These are phyloP conservation scores for Citrullus colocynthis DNA, from an alignment of 306 rosid genomes.

Conservation along the genomic window DNA sequence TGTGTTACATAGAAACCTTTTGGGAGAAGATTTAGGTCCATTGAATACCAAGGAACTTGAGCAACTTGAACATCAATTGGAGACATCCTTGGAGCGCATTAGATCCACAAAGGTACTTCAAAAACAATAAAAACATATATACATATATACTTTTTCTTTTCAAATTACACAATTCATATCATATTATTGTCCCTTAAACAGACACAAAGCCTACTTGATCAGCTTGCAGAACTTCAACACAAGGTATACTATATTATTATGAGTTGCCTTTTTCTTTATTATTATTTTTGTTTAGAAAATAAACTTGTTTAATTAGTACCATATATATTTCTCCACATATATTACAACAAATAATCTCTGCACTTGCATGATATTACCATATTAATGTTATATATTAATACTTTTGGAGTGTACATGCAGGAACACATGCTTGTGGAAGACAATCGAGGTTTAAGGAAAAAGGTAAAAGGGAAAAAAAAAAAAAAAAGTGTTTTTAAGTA, in stretches of 20 bases:
- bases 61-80: constrained; percentile 69
- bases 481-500: too few relatives aligned
- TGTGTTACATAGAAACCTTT: constrained; percentile 36
- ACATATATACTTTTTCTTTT: neutral
- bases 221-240: constrained; percentile 67
- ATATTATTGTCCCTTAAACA: constrained; percentile 10
- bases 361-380: too few relatives aligned
- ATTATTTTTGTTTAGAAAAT: too few relatives aligned
- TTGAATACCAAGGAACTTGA: constrained; percentile 50
- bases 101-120: constrained; percentile 59
- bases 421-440: constrained; percentile 54
- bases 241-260: constrained; percentile 21
- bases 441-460: constrained; percentile 34
- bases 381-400: too few relatives aligned
- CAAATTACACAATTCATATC: neutral
- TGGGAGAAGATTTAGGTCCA: constrained; percentile 72
- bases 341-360: too few relatives aligned
- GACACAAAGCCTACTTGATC: constrained; percentile 66
- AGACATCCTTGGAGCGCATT: constrained; percentile 49
- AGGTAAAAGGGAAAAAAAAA: constrained; percentile 21
- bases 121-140: too few relatives aligned
- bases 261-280: too few relatives aligned
- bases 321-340: too few relatives aligned
- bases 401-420: constrained; percentile 21
- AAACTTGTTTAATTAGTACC: too few relatives aligned